Base-by-base conservation (phyloP, 1,139 yeast genomes). In the Candida sanyaensis region DNA sequence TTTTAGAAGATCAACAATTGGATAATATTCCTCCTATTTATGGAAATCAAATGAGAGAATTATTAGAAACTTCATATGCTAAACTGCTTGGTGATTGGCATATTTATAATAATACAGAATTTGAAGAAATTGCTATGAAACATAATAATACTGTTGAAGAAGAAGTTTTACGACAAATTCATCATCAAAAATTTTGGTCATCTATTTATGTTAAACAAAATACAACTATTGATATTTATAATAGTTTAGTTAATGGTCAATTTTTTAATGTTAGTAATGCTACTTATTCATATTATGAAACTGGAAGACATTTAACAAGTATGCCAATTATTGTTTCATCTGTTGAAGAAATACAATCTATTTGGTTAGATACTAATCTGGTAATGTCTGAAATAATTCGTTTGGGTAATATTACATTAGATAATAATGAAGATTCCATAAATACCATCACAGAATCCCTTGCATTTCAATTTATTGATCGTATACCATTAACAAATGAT, bases 151-250 rank as follows among this genome's bases (percentile, higher is more conserved):
- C 69, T n/a, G 55, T 62, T 11, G 65, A 53, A 46, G 62, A 61
- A 40, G 77, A 69, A 55, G 55, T 76, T 23, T 45, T 45, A 21
- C 56, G 71, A 13, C 64, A 65, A 48, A 64, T 78, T 4, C 78
- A 77, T 57, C 77, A 73, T 50, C 80, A 77, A 54, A 41, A 62
- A 8, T 72, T 65, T 50, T 78, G 82, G 82, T 62, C 68, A 3
- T 66, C 76, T 1, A 59, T 77, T 30, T 69, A 68, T 50, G 73
- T 78, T 17, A 59, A 58, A 32, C 65, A 69, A 5, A 71, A 75
- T 53, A 74, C 79, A 5, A 61, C 74, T 21, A 57, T 53, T 36
- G 62, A 64, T 45, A 63, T 59, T 26, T 58, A 58, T 43, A 52
- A 61, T 9, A 72, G 69, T 5, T 57, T 71, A 7, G 47, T 47